Evolutionary conservation across 768 basidiomycete species (phyloP).

Genomic region (Tricholoma bakamatsutake): DNA sequence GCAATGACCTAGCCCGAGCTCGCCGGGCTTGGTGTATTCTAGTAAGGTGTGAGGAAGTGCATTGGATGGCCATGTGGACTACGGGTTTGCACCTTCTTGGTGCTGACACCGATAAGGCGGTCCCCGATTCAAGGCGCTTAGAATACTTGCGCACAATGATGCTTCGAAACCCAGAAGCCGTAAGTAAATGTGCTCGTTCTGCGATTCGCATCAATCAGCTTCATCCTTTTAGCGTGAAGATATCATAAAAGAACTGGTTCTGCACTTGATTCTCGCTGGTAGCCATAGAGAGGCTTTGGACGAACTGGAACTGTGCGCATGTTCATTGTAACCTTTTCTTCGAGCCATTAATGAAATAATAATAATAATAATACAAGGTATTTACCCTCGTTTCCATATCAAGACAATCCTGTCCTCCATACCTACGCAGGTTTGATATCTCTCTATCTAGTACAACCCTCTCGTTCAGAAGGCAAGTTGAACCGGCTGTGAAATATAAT

Average conservation of each 20-base stretch:
- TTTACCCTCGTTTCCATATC: conserved; percentile 83
- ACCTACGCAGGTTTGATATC: conserved; percentile 76
- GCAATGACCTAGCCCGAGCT: conserved; percentile 58
- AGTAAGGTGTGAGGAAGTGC: conserved; percentile 68
- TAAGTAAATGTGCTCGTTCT: conserved; percentile 27
- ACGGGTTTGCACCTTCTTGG: conserved; percentile 55
- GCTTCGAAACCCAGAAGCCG: conserved; percentile 62
- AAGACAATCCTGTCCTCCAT: conserved; percentile 74
- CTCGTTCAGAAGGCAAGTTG: conserved; percentile 7
- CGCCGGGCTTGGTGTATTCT: conserved; percentile 70
- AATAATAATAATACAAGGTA: conserved; percentile 62
- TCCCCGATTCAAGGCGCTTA: conserved; percentile 30
- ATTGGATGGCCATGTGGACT: conserved; percentile 71
- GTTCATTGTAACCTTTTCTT: neutral
- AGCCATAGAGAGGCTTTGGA: conserved; percentile 69
- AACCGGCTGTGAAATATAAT: neutral
- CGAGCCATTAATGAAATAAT: neutral
- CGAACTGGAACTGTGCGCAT: conserved; percentile 75
- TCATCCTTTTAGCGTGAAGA: conserved; percentile 50
- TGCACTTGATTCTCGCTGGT: conserved; percentile 54
- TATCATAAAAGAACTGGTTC: conserved; percentile 70
- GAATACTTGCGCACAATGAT: conserved; percentile 68
- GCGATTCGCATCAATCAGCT: conserved; percentile 1
- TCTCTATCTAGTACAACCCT: conserved; percentile 52
- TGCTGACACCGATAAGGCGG: conserved; percentile 21